Evolutionary conservation across 257 asterid genomes (phyloP), one percentile per base, ranked within the genome.

Genomic region (Cruciata laevipes): DNA sequence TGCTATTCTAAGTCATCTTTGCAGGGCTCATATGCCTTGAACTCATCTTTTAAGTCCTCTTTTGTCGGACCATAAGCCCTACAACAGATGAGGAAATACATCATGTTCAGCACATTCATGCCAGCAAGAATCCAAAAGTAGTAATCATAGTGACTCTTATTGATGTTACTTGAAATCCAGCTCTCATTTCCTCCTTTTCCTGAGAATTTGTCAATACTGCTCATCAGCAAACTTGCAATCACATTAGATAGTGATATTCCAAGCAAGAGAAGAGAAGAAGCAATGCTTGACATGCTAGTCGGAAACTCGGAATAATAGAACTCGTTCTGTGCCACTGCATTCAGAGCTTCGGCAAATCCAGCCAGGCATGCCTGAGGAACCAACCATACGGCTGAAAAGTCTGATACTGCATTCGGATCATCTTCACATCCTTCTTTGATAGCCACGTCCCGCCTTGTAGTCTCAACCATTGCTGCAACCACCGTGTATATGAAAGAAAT

Each of bases 381-480:
- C 47, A 90, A 75, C 96, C 95, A 90, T 69, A 86, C 18, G 0
- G 92, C 96, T 10, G 95, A 88, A 83, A 90, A 79, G 32, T 53
- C 68, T 3, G 51, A 16, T 10, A 61, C 21, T 1, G 70, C 67
- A 30, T 58, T 11, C 13, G 73, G 72, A 63, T 60, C 37, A 52
- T 80, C 73, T 11, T 30, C 24, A 21, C 38, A 63, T 10, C 80
- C 79, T 68, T 75, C 70, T 20, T 17, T 47, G 74, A 73, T 66
- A 6, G 82, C 82, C 0, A 27, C 30, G 44, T 59, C 33, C 7
- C 91, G 65, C 6, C 95, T 84, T 0, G 74, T 14, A n/a, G 70
- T 65, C 76, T 91, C 98, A 0, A 89, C 84, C 0, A 17, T 3
- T 0, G 91, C 83, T 2, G 89, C 37, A 57, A 79, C 83, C 44